These are phyloP conservation scores for Xylaria palmicola DNA, from an alignment of 495 filamentous ascomycete species.

Conservation along the genomic window DNA sequence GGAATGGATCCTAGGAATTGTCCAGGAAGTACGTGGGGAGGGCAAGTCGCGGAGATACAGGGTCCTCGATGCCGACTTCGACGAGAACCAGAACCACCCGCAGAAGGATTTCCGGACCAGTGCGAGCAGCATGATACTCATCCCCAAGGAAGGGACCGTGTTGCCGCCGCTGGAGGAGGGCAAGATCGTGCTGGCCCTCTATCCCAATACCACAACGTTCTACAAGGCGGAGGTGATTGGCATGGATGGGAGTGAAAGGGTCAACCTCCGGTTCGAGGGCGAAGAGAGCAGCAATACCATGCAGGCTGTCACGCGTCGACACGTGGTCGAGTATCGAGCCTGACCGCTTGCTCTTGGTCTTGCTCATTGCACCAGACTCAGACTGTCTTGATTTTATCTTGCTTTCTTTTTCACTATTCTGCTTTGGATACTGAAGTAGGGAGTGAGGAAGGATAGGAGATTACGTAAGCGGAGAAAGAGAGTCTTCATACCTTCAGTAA, in stretches of 20 bases:
- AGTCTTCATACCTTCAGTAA: too few species aligned
- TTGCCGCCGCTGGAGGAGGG: conserved; percentile 73
- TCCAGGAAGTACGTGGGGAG: conserved; percentile 79
- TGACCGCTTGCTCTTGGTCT: too few species aligned
- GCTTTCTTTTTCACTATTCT: too few species aligned
- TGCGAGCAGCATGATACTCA: conserved; percentile 79
- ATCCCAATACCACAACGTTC: conserved; percentile 93
- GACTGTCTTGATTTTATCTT: too few species aligned
- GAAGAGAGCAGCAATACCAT: conserved; percentile 81
- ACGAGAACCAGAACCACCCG: conserved; percentile 72
- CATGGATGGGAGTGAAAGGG: conserved; percentile 51
- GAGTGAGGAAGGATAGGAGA: too few species aligned
- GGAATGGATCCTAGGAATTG: conserved; percentile 87
- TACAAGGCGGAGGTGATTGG: conserved; percentile 94
- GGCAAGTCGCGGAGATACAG: conserved; percentile 89
- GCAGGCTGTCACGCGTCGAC: conserved; percentile 72
- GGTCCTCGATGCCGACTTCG: conserved; percentile 90
- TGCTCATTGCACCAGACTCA: too few species aligned
- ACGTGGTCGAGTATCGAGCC: conserved; percentile 68
- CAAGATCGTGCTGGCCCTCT: conserved; percentile 77
- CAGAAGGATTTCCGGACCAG: conserved; percentile 75
- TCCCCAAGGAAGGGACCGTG: conserved; percentile 58
- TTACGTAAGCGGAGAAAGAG: too few species aligned
- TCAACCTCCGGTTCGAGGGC: conserved; percentile 75
- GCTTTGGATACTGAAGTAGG: too few species aligned